Base-by-base conservation (phyloP, 208 protist genomes). In the Naegleria lovaniensis region DNA sequence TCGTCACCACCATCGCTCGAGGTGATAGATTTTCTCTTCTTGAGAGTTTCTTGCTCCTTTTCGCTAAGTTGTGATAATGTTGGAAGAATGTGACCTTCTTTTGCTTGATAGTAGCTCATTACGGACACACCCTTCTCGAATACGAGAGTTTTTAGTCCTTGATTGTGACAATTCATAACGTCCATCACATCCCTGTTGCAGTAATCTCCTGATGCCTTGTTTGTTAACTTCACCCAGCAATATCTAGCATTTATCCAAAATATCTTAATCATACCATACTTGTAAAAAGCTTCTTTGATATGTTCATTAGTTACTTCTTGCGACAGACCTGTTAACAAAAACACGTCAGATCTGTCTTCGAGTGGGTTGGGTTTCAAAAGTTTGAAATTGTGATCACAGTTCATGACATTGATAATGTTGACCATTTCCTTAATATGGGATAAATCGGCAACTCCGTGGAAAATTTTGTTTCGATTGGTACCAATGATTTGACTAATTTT, bases 211-310 rank as follows among this genome's bases (percentile, higher is more conserved):
- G 29, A 79, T 79, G 29, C 25, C 29, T 36, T 79, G 29, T 79
- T 79, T 9, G 1, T 36, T 36, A 79, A n/a, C 9, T 79, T 29
- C 6, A 79, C 67, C 16, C 16, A 79, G 36, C 67, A 79, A 79
- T 79, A 79, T n/a, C n/a, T 79, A 2, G 67, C 67, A 33, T 86
- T 38, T 0, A 86, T 51, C 83, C 83, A 86, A 15, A 19, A 43
- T 33, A 48, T 86, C 39, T 86, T 86, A 86, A 86, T 51, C 40
- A 9, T 48, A 11, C 83, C 83, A 33, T 86, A 86, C 22, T 51
- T 86, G 2, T 29, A 25, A n/a, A 86, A 86, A 0, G 33, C 15
- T 11, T 41, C 16, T 7, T 86, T 85, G 41, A 85, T 85, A 5
- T 40, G 11, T 25, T 48, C 40, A 13, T 85, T 85, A n/a, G 33